Evolutionary conservation across 345 rosid genomes (phyloP), one percentile per base, ranked within the genome.

Genomic region (Linum trigynum): DNA sequence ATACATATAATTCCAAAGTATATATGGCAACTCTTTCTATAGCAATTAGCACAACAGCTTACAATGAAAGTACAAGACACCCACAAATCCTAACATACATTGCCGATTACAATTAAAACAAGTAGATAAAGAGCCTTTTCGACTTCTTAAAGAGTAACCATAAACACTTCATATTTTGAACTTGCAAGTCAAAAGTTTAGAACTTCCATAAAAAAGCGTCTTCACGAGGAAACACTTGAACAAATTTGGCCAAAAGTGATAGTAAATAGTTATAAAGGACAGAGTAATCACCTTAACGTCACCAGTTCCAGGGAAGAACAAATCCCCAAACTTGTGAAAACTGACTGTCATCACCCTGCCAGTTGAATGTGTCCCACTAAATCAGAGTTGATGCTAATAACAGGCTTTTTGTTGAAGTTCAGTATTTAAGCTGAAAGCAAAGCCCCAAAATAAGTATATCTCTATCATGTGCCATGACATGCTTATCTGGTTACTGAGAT

Each of bases 291-390:
- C 99, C 97, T 94, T 88, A 73, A 83, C 96, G 81, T 94, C 97
- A 40, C 97, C 99, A 1, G 99, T 94, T 67, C 95, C 99, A 71
- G 99, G 99, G 77, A 94, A 94, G 84, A 90, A 94, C 81, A 78
- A 69, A 84, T 94, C 96, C 61, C 99, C 97, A 65, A 66, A 86
- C 81, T 90, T 94, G 82, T 94, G 99, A 79, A 94, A 94, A 79
- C 99, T 90, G 69, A 94, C 96, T 59, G 99, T 94, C 99, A 94
- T 94, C 76, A 94, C 97, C 90, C 99, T 94, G 83, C 58, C 80
- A 67, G 65, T 69, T 61, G 37, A 69, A 71, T 48, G 59, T 56
- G 61, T 69, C 23, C 51, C 43, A 32, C 15, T 65, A 39, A 55
- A 63, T 67, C 70, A 60, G 43, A 67, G 48, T 40, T 57, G 36